phyloP scores from a whole-genome alignment of 306 rosid genomes.

The Oemleria cerasiformis region DNA sequence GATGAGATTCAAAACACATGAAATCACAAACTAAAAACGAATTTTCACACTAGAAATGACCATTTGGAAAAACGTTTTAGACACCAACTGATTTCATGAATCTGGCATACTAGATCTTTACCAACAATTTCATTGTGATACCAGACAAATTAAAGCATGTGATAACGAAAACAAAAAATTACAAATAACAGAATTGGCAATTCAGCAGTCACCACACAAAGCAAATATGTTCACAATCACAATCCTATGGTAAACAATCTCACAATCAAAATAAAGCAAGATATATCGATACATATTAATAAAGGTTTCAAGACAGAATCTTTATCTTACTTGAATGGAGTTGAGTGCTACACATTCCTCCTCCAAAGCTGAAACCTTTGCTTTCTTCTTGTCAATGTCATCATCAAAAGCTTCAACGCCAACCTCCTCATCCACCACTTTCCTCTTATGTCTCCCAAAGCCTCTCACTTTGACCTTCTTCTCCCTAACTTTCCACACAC shows the following conservation, averaged over 20 bases:
- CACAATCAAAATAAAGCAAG: not conserved
- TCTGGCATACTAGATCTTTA: too few species aligned
- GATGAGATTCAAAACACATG: slow-evolving; percentile 9
- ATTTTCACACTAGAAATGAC: slow-evolving; percentile 7
- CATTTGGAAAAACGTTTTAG: not conserved
- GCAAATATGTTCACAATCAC: not conserved
- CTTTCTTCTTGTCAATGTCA: slow-evolving; percentile 30
- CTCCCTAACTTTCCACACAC: slow-evolving; percentile 81
- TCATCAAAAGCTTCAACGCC: slow-evolving; percentile 5
- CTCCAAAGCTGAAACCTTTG: slow-evolving; percentile 21
- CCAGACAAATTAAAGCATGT: slow-evolving; percentile 11
- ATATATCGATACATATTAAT: not conserved
- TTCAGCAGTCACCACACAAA: not conserved
- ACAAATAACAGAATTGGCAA: not conserved
- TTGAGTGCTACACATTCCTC: slow-evolving; percentile 16
- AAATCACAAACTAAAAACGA: slow-evolving; percentile 11
- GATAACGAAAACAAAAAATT: not conserved
- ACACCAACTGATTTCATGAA: not conserved
- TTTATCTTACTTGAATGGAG: slow-evolving; percentile 39
- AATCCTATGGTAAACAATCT: not conserved
- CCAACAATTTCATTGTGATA: not conserved
- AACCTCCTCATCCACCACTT: slow-evolving; percentile 8
- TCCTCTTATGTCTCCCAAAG: slow-evolving; percentile 59
- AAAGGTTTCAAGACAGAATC: slow-evolving; percentile 2
- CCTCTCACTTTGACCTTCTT: slow-evolving; percentile 52